Conservation (phyloP, 2,329 filamentous ascomycete species). For the Cryphonectria japonica region DNA sequence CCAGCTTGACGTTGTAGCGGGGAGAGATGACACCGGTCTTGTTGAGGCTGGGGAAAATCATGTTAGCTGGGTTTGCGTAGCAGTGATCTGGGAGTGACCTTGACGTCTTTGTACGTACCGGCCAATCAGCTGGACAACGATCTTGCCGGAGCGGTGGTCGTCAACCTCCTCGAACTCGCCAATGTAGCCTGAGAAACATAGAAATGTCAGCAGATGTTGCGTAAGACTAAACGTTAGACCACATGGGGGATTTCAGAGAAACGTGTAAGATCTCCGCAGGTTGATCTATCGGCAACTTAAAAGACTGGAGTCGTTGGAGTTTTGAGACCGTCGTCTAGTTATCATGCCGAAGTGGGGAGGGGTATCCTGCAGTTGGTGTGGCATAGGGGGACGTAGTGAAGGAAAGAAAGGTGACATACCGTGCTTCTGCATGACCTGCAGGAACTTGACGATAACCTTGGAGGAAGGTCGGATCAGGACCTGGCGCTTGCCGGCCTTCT, state of each 20-base stretch:
- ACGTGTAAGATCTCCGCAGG: conserved; percentile 95
- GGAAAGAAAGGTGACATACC: conserved; percentile 66
- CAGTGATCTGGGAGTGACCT: background rate
- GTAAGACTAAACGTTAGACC: conserved; percentile 91
- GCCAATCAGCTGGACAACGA: conserved; percentile 99
- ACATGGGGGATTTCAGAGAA: conserved; percentile 75
- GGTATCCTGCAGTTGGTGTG: conserved; percentile 25
- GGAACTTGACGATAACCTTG: conserved; percentile 99
- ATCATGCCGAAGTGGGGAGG: conserved; percentile 82
- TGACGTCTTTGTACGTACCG: conserved; percentile 49
- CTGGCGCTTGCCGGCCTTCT: conserved; percentile 99
- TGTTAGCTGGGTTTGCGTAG: background rate
- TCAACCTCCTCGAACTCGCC: conserved; percentile 99
- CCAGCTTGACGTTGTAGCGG: conserved; percentile 98
- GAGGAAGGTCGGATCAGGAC: conserved; percentile 96
- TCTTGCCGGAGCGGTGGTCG: conserved; percentile 99
- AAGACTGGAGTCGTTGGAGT: conserved; percentile 89
- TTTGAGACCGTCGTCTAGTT: conserved; percentile 97
- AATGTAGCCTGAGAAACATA: conserved; percentile 77
- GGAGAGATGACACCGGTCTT: conserved; percentile 99
- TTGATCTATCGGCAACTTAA: conserved; percentile 99
- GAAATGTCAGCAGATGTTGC: conserved; percentile 75
- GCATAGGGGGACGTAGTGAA: conserved; percentile 12
- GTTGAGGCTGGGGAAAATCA: conserved; percentile 67
- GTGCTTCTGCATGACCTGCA: conserved; percentile 99